A percentile compares a stretch with the other conserved stretches of the same genome.
Evolutionary conservation across 2,329 filamentous ascomycete genomes (phyloP).

Genomic region (Aspergillus quadrilineatus): DNA sequence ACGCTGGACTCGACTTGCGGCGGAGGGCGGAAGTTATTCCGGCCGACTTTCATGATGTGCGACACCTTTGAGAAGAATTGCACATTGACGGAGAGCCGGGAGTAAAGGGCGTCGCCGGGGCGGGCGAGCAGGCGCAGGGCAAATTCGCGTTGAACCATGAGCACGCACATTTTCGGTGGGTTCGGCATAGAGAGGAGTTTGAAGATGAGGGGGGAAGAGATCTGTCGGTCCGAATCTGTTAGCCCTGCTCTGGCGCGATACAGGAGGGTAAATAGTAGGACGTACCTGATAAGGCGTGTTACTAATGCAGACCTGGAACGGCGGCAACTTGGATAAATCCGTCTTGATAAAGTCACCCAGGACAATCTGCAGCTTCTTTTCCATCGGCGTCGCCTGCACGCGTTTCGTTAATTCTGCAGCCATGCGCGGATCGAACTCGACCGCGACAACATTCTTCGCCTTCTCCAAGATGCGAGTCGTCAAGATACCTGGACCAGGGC

Average conservation of each 20-base stretch:
- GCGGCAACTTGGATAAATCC: slow-evolving; percentile 56
- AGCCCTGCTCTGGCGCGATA: background rate
- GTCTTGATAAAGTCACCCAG: slow-evolving; percentile 94
- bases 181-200: slow-evolving; percentile 79
- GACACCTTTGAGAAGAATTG: slow-evolving; percentile 81
- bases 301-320: slow-evolving; percentile 80
- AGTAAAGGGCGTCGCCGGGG: slow-evolving; percentile 85
- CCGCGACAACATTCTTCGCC: slow-evolving; percentile 77
- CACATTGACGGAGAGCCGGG: slow-evolving; percentile 84
- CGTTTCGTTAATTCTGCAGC: slow-evolving; percentile 91
- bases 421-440: slow-evolving; percentile 96
- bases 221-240: slow-evolving; percentile 48
- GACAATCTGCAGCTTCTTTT: slow-evolving; percentile 81
- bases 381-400: slow-evolving; percentile 82
- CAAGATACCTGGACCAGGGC: slow-evolving; percentile 84
- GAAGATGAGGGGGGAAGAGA: slow-evolving; percentile 89
- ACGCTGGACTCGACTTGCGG: slow-evolving; percentile 90
- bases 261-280: background rate
- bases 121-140: slow-evolving; percentile 84
- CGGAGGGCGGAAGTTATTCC: slow-evolving; percentile 94
- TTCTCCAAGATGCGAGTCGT: slow-evolving; percentile 87
- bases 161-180: slow-evolving; percentile 77
- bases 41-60: slow-evolving; percentile 85
- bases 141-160: slow-evolving; percentile 92
- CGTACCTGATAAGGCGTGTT: slow-evolving; percentile 69